These are phyloP conservation scores for Noccaea bulbosa DNA, from an alignment of 345 rosid genomes.

Conservation along the genomic window DNA sequence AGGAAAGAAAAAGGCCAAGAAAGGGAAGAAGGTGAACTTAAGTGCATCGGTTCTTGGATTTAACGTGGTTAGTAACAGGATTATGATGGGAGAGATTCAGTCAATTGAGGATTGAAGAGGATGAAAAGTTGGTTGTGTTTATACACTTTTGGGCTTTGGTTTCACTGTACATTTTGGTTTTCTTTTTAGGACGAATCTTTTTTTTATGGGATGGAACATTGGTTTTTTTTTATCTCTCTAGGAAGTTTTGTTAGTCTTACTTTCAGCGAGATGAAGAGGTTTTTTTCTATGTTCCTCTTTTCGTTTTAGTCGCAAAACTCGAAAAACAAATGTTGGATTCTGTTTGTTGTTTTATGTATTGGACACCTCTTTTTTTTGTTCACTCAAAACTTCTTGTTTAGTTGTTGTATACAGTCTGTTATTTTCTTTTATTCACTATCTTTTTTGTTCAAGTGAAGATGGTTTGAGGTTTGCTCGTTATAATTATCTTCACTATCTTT, in stretches of 20 bases:
- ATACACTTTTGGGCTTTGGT: constrained; percentile 46
- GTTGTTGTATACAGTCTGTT: no score
- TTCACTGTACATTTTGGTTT: constrained; percentile 42
- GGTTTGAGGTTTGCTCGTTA: no score
- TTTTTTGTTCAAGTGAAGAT: no score
- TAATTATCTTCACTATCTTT: no score
- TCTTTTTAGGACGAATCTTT: constrained; percentile 26
- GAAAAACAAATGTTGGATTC: not conserved
- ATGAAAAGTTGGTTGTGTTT: constrained; percentile 44
- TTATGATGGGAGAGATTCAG: constrained; percentile 99
- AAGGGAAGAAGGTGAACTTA: constrained; percentile 93
- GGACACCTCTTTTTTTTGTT: not conserved
- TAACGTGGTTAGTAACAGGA: constrained; percentile 93
- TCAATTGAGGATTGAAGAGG: constrained; percentile 65
- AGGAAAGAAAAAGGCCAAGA: constrained; percentile 82
- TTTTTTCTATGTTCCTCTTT: constrained; percentile 30
- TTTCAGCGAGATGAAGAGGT: constrained; percentile 20
- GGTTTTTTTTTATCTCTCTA: constrained; percentile 30
- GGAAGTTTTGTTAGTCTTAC: constrained; percentile 39
- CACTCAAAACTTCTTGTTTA: not conserved
- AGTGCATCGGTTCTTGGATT: constrained; percentile 83
- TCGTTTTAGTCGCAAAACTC: constrained; percentile 15
- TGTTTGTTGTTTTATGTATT: constrained; percentile 31
- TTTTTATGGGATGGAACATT: constrained; percentile 26
- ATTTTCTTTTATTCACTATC: no score